Evolutionary conservation across 106 monocot genomes (phyloP), one percentile per base, ranked within the genome.

Genomic region (Chionographis japonica): DNA sequence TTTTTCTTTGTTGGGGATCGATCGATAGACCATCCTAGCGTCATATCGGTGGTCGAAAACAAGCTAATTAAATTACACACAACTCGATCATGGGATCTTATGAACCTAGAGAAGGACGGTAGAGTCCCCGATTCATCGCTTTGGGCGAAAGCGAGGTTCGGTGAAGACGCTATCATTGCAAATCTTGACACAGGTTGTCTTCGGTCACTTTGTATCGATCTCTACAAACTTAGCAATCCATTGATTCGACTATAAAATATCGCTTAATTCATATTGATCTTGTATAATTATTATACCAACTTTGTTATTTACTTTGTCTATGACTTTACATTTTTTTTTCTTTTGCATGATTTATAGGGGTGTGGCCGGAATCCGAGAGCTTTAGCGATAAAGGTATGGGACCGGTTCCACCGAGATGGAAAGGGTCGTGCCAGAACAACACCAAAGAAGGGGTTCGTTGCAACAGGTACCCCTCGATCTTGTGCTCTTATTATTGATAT

Each of bases 1-100:
- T 43, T 50, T 52, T 1, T 53, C 71, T 18, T 8, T 17, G n/a
- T n/a, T n/a, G n/a, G n/a, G 37, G 12, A 6, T 4, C n/a, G n/a
- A 12, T 51, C 20, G 2, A 27, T 60, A 75, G 74, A 40, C 8
- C 59, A 75, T 67, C 74, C 74, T 52, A 50, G 43, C 1, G 74
- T 75, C 35, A 40, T 67, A 38, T 71, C 81, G 35, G 78, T 86
- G 5, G 67, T 86, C 49, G 61, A 20, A 16, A 67, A 75, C 52
- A 71, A 54, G 67, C 16, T n/a, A 35, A 37, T 10, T 36, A 51
- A 81, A 19, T 63, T 86, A 37, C 85, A 78, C 58, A 86, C 85
- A 10, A 86, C 85, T 1, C 59, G 68, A 9, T 81, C 85, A 6
- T 86, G 85, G 85, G 39, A 53, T 9, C 56, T 81, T 20, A 35